Conservation (phyloP, 805 yeast genomes). For the Kuraishia capsulata region DNA sequence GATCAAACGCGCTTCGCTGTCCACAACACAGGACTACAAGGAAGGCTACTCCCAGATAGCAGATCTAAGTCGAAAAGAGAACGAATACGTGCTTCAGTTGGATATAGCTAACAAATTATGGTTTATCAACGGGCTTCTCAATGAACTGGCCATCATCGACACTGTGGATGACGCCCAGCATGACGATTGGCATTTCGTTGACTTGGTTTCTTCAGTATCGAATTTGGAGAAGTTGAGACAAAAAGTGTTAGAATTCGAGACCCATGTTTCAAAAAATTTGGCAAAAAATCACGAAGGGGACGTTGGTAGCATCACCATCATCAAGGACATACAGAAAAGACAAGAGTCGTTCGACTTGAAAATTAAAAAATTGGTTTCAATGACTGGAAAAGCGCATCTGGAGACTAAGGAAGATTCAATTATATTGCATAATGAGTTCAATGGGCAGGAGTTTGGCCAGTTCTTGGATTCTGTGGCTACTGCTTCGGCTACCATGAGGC, state of each 20-base stretch:
- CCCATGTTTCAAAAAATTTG: neutral
- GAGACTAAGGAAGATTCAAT: neutral
- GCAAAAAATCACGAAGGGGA: neutral
- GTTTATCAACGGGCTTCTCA: slow-evolving; percentile 19
- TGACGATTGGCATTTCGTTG: neutral
- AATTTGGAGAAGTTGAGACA: slow-evolving; percentile 1
- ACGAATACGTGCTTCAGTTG: neutral
- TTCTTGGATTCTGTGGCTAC: neutral
- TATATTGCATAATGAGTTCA: neutral
- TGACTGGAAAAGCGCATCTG: neutral
- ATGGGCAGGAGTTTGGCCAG: neutral
- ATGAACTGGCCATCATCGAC: slow-evolving; percentile 10
- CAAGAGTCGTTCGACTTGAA: neutral
- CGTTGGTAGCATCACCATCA: neutral
- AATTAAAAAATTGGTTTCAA: neutral
- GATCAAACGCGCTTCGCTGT: neutral
- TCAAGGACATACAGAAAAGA: neutral
- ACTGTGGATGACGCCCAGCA: slow-evolving; percentile 5
- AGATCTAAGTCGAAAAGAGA: neutral
- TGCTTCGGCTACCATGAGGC: neutral
- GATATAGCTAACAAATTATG: slow-evolving; percentile 19
- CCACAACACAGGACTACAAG: neutral
- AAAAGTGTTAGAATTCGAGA: neutral
- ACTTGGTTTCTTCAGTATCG: neutral
- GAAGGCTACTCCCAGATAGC: too few relatives aligned